Conservation (phyloP, 257 asterid species). For the Handroanthus guayacan region DNA sequence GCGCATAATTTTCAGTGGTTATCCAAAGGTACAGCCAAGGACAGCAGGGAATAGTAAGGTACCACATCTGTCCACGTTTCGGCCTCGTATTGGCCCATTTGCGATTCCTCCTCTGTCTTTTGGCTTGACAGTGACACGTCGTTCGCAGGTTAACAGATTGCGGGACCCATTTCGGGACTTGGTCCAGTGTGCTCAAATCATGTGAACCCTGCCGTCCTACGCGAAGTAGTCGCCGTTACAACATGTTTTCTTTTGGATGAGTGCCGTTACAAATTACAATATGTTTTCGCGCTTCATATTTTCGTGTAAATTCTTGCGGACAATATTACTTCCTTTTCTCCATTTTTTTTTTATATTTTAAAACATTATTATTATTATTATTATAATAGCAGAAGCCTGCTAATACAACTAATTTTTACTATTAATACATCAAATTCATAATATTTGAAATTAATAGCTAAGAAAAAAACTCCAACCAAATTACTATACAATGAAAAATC, state of each 20-base stretch:
- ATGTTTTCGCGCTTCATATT: no score
- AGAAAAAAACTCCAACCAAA: no score
- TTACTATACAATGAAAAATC: no score
- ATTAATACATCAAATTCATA: no score
- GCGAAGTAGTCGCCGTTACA: neutral
- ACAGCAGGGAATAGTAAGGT: conserved; percentile 15
- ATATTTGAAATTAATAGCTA: no score
- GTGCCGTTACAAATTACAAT: no score
- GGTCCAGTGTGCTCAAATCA: conserved; percentile 13
- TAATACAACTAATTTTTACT: no score
- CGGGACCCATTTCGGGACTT: conserved; percentile 18
- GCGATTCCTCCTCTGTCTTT: neutral
- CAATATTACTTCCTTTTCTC: no score
- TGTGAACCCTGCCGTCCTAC: neutral
- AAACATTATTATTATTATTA: no score
- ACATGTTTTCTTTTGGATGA: neutral
- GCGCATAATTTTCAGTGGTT: neutral
- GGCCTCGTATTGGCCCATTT: neutral
- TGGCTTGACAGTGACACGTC: neutral
- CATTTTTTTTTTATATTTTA: no score
- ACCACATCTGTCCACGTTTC: conserved; percentile 31
- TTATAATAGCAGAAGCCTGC: no score
- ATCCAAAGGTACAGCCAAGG: conserved; percentile 31
- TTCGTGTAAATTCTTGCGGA: no score
- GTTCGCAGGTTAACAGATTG: conserved; percentile 25